Conservation (phyloP, 345 rosid species). For the Citrus glauca region DNA sequence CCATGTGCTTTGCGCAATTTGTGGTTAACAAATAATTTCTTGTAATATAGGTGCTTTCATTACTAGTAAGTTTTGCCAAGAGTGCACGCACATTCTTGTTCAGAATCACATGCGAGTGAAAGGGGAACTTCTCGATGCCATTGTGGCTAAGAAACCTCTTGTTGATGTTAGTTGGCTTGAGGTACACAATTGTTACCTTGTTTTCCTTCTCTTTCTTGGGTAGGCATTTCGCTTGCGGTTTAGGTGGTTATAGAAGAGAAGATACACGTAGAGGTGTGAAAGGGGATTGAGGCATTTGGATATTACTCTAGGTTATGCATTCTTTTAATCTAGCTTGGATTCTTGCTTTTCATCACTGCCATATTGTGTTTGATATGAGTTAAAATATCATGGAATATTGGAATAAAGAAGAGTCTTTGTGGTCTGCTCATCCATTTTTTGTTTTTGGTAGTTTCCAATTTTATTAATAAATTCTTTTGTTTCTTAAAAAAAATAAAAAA, state of each 20-base stretch:
- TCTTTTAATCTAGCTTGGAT: background rate
- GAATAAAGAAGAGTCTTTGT: background rate
- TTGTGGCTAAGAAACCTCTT: conserved; percentile 56
- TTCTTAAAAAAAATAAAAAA: too few relatives aligned
- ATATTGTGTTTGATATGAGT: background rate
- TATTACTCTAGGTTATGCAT: background rate
- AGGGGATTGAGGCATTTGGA: background rate
- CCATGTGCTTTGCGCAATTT: background rate
- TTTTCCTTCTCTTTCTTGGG: background rate
- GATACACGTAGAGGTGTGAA: background rate
- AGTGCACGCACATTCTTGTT: conserved; percentile 76
- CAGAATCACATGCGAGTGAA: conserved; percentile 44
- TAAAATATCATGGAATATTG: background rate
- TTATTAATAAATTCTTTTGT: background rate
- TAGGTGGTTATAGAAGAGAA: background rate
- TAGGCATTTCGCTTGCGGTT: background rate
- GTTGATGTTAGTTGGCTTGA: conserved; percentile 57
- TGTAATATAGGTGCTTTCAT: conserved; percentile 52
- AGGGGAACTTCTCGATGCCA: conserved; percentile 56
- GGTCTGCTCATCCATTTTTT: background rate
- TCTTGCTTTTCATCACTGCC: background rate
- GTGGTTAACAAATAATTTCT: background rate
- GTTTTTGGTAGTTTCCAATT: background rate
- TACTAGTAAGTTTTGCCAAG: conserved; percentile 39
- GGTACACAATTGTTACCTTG: conserved; percentile 34